These are phyloP conservation scores for Penicillium sp. DNA, from an alignment of 2,329 filamentous ascomycete species.

Conservation along the genomic window DNA sequence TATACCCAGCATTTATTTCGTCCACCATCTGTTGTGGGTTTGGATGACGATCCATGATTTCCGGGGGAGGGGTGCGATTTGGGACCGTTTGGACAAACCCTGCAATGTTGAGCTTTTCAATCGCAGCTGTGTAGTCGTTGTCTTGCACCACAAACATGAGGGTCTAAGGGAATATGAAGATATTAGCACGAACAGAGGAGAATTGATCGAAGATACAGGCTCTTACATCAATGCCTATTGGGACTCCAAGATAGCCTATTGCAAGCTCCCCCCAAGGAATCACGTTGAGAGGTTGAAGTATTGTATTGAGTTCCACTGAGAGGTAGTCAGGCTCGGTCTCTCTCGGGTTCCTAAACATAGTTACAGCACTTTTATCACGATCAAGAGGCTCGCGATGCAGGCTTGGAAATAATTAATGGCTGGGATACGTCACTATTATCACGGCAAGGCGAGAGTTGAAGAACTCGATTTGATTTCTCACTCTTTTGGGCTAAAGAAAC, in stretches of 20 bases:
- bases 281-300: slow-evolving; percentile 21
- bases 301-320: slow-evolving; percentile 16
- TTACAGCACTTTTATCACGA: neutral
- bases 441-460: no score
- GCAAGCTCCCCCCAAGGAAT: slow-evolving; percentile 21
- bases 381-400: neutral
- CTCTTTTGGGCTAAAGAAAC: no score
- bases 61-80: slow-evolving; percentile 16
- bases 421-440: no score
- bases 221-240: slow-evolving; percentile 17
- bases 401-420: neutral
- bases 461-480: no score
- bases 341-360: slow-evolving; percentile 19
- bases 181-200: slow-evolving; percentile 13
- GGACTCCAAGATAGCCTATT: slow-evolving; percentile 21
- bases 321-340: slow-evolving; percentile 21
- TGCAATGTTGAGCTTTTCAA: slow-evolving; percentile 19
- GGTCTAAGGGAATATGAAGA: slow-evolving; percentile 10
- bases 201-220: slow-evolving; percentile 4
- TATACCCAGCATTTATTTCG: slow-evolving; percentile 22
- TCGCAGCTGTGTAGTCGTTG: slow-evolving; percentile 18
- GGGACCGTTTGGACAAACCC: slow-evolving; percentile 20
- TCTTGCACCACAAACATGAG: slow-evolving; percentile 22
- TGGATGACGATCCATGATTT: slow-evolving; percentile 2
- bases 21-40: slow-evolving; percentile 14